phyloP scores from a whole-genome alignment of 192 early-diverging fungal genomes.

The Coemansia sp. region DNA sequence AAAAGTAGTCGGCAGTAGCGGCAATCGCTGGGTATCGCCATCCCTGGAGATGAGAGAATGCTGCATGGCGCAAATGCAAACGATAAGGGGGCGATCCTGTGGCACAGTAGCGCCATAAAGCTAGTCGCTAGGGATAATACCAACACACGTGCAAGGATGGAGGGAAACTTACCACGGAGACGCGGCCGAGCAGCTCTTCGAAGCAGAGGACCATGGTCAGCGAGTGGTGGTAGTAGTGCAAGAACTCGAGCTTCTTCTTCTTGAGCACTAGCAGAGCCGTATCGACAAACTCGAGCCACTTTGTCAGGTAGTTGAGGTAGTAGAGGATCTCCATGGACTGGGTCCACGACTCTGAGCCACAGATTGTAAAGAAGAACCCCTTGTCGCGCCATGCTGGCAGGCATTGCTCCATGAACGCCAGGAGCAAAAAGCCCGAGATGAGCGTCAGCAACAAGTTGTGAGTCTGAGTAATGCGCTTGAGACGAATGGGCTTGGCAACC shows the following conservation, averaged over 20 bases:
- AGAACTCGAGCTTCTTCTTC: constrained; percentile 86
- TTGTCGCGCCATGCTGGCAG: constrained; percentile 65
- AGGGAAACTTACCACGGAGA: constrained; percentile 67
- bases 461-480: constrained; percentile 67
- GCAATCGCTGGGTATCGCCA: neutral
- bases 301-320: constrained; percentile 91
- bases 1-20: neutral
- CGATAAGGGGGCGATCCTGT: neutral
- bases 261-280: constrained; percentile 82
- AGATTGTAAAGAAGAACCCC: constrained; percentile 74
- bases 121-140: neutral
- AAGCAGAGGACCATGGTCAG: constrained; percentile 88
- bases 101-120: constrained; percentile 4
- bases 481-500: constrained; percentile 50
- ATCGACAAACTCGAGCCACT: constrained; percentile 90
- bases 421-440: constrained; percentile 69
- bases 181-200: constrained; percentile 71
- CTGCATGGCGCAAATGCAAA: constrained; percentile 9
- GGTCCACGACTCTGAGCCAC: constrained; percentile 68
- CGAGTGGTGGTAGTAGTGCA: constrained; percentile 94
- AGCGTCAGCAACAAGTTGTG: constrained; percentile 81
- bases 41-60: neutral
- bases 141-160: no score
- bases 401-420: constrained; percentile 76
- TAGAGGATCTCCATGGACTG: constrained; percentile 79